Conservation (phyloP, 1,284 basidiomycete species). For the Cryptococcus wingfieldii region DNA sequence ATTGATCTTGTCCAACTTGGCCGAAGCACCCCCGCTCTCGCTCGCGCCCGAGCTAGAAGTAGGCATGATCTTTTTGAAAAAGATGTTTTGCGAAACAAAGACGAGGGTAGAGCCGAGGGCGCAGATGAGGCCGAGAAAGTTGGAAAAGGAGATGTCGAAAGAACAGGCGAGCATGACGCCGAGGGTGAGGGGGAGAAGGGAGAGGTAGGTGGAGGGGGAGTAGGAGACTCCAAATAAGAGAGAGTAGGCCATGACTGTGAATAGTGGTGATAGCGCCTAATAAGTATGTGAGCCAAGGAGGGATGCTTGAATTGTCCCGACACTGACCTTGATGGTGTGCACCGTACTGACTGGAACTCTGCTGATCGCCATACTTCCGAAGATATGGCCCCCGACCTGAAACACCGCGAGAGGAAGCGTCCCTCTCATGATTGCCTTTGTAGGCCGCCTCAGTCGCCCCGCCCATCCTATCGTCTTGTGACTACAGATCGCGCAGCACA, state of each 20-base stretch:
- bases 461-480: slow-evolving; percentile 59
- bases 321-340: slow-evolving; percentile 91
- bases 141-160: slow-evolving; percentile 82
- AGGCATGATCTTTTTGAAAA: slow-evolving; percentile 98
- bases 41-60: slow-evolving; percentile 47
- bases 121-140: slow-evolving; percentile 75
- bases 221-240: slow-evolving; percentile 90
- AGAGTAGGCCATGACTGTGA: slow-evolving; percentile 93
- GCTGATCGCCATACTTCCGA: slow-evolving; percentile 92
- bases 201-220: slow-evolving; percentile 83
- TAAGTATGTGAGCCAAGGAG: not conserved
- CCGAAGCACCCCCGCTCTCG: slow-evolving; percentile 16
- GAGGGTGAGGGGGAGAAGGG: slow-evolving; percentile 86
- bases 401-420: slow-evolving; percentile 92
- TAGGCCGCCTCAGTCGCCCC: slow-evolving; percentile 61
- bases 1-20: slow-evolving; percentile 93
- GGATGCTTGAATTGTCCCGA: not conserved
- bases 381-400: slow-evolving; percentile 90
- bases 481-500: slow-evolving; percentile 75
- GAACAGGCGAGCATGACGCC: slow-evolving; percentile 98
- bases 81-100: slow-evolving; percentile 97
- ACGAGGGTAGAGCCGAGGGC: slow-evolving; percentile 92
- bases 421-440: slow-evolving; percentile 64
- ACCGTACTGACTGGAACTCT: slow-evolving; percentile 95
- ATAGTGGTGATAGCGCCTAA: slow-evolving; percentile 90